Base-by-base conservation (phyloP, 1,284 basidiomycete species). In the Cryptococcus neoformans region DNA sequence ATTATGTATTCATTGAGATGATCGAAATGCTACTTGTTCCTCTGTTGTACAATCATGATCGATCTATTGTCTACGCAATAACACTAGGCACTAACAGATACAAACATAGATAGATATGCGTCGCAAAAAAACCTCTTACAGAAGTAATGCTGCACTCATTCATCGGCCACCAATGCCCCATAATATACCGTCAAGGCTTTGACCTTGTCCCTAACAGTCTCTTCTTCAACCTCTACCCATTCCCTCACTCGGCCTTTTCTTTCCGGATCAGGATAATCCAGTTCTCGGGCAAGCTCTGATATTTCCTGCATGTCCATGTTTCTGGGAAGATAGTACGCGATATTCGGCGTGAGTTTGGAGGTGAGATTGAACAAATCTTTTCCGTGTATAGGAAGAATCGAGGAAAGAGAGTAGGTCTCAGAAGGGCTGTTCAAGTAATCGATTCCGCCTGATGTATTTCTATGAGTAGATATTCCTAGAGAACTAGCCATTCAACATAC, bases 311-410 rank as follows among this genome's bases (percentile, higher is more conserved):
- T 72, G 54, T 82, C 81, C 0, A 86, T 83, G 73, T 97, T 98
- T 17, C 91, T 83, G 0, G 96, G 96, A 3, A 99, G 82, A 69
- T 86, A 99, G 70, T 89, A 92, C 1, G 92, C 93, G 54, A 96
- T 81, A 68, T 94, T 92, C 5, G 78, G 81, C 1, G 90, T 89
- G 51, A 94, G 83, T 35, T 49, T 62, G 68, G 76, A 62, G 0
- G 88, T 83, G 12, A 95, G 79, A 11, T 79, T 68, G 78, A 96
- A 96, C 4, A 99, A 83, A 48, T 90, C 84, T 28, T 82, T 79
- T 0, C 94, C 95, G 38, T 86, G 86, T 37, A 95, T 81, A 0
- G 96, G 96, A 21, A 82, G 81, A 49, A 95, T 85, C 6, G 83
- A 83, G 0, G 83, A 80, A 9, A 97, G 83, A 83, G 58, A 83